Evolutionary conservation across 768 basidiomycete genomes (phyloP), one percentile per base, ranked within the genome.

Genomic region (Clitopilus hobsonii): DNA sequence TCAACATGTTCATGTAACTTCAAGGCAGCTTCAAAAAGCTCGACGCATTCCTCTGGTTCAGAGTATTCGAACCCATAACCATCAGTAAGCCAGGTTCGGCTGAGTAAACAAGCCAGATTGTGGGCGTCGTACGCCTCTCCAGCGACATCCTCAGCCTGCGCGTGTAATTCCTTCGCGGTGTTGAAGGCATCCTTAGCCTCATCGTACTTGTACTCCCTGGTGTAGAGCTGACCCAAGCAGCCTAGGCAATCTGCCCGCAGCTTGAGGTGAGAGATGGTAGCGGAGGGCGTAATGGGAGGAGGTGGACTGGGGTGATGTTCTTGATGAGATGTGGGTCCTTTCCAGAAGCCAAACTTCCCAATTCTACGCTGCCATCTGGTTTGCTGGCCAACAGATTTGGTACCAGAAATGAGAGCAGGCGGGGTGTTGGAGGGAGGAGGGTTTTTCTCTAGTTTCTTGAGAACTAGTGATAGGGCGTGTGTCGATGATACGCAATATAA

Each of bases 61-160:
- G n/a, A 10, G 4, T 16, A 20, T 10, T 45, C n/a, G 18, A 10
- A 41, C 18, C 38, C 6, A 20, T 16, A 20, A 8, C n/a, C 22
- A 23, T 8, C 11, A 45, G n/a, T 20, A 45, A 45, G 14, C 29
- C 47, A 25, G 10, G 58, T 27, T 38, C 61, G 53, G 26, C 60
- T 60, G n/a, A 62, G 38, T 0, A 65, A 56, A 18, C 63, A 56
- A 4, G 60, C 68, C 6, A 68, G 54, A 50, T 69, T 69, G 25
- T 68, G 59, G 5, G 65, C 55, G 38, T 69, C 68, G 25, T 66
- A 66, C 14, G 67, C 69, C 13, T 67, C 62, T 6, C 68, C 68
- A 6, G 54, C 51, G 7, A 54, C 24, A 55, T 68, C 67, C 10
- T 60, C 60, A 0, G 57, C 58, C 53, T 63, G 24, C 10, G 32